Evolutionary conservation across 2,329 filamentous ascomycete genomes (phyloP), one percentile per base, ranked within the genome.

Genomic region (Mycosphaerella arachidis): DNA sequence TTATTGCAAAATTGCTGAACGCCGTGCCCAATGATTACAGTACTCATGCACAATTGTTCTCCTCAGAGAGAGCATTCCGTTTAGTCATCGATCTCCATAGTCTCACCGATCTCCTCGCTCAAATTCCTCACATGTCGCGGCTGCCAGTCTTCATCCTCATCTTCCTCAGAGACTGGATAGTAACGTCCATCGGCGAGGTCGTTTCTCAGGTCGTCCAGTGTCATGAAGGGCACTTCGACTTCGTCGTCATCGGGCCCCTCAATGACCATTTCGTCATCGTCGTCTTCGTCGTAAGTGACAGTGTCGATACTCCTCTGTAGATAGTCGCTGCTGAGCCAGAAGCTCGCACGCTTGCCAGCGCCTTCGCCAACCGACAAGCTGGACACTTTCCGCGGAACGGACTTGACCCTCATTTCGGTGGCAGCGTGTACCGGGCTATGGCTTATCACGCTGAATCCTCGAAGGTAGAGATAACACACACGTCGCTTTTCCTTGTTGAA

Each of bases 401-500:
- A 53, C 31, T 59, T 71, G 50, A 80, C 78, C 27, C 72, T 63
- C 82, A 81, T 3, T 74, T 72, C 43, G 75, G 76, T 59, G 58
- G 73, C 73, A 35, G 72, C 75, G 46, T 63, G 56, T 18, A 79
- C 73, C 50, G 82, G 88, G 62, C 82, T 87, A 73, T 81, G 86
- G 65, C 80, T 89, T 70, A 89, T 86, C 67, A 88, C 88, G 60
- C 85, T 93, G 50, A 97, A 85, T n/a, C 91, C 92, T 62, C 93
- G 88, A 50, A 97, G 84, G 71, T 97, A 95, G 50, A 99, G 79
- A 73, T 99, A 99, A 62, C 91, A 92, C 18, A 99, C 93, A 46
- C 94, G 86, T 79, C 97, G 97, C 71, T 88, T 84, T 29, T 87
- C 81, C 70, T 93, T 93, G 80, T 96, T 97, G 83, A 97, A 97